Percentiles rank a stretch among this genome's conserved stretches.
Evolutionary conservation across 2,329 filamentous ascomycete genomes (phyloP).

Genomic region (Plenodomus tracheiphilus): DNA sequence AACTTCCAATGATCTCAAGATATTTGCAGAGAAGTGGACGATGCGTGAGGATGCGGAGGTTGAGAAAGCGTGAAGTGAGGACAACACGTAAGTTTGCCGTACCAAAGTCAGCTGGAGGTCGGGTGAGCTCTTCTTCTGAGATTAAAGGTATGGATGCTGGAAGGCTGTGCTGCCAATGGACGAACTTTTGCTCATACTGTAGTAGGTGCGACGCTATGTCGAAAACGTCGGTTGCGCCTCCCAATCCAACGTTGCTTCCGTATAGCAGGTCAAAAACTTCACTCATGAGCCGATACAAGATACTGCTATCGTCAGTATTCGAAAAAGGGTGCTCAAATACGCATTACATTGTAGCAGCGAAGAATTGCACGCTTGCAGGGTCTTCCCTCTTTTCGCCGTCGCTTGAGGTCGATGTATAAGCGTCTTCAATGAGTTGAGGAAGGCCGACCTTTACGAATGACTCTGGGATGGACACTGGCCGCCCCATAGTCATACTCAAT

Average conservation of each 20-base stretch:
- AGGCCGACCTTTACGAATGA: conserved; percentile 48
- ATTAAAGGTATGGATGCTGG: conserved; percentile 28
- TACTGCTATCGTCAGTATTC: conserved; percentile 17
- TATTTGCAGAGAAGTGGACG: conserved; percentile 48
- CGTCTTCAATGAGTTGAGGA: conserved; percentile 11
- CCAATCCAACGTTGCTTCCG: conserved; percentile 50
- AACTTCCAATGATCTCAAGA: conserved; percentile 27
- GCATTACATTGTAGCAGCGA: conserved; percentile 41
- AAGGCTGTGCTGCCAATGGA: conserved; percentile 44
- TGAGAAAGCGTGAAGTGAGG: conserved; percentile 48
- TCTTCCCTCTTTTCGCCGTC: neutral
- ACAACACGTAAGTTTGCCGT: conserved; percentile 47
- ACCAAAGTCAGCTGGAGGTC: neutral
- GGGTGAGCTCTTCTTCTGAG: neutral
- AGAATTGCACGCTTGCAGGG: conserved; percentile 30
- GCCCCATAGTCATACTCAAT: conserved; percentile 57
- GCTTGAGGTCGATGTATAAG: too few species aligned
- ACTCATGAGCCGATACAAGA: conserved; percentile 38
- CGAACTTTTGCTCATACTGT: conserved; percentile 45
- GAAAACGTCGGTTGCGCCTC: conserved; percentile 18
- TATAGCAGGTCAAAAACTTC: conserved; percentile 49
- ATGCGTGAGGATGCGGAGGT: conserved; percentile 49
- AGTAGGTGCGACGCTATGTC: conserved; percentile 38
- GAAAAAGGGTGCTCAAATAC: conserved; percentile 1
- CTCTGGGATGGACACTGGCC: conserved; percentile 53